Base-by-base conservation (phyloP, 1,284 basidiomycete genomes). In the Athelia sp. region DNA sequence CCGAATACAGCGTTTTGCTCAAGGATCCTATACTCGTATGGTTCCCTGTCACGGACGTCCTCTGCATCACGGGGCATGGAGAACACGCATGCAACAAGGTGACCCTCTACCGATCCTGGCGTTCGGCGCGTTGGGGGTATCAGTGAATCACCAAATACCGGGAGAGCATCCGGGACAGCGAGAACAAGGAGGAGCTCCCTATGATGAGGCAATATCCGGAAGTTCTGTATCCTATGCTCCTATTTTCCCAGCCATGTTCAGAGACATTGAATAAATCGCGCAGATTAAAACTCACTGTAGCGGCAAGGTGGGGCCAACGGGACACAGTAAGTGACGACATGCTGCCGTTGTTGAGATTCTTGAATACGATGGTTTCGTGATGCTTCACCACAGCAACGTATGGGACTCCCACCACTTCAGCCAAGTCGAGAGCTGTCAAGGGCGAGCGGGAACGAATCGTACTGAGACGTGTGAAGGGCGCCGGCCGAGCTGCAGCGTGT, bases 361-460 rank as follows among this genome's bases (percentile, higher is more conserved):
- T 72, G 55, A 82, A 69, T 17, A 75, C 62, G 32, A 84, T 68
- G 1, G 62, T 65, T 43, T 72, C 65, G 1, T 71, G 66, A 26
- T 64, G 59, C 59, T 76, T 73, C 10, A 75, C 68, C 22, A 78
- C 63, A 18, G 71, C 67, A 3, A 82, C 52, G 49, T 72, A 73
- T 0, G 78, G 72, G 11, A 62, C 49, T 2, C 70, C 74, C 45
- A 72, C 62, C 32, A 74, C 61, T 34, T 78, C 70, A 44, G 75
- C 76, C 14, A 84, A 55, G 24, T 70, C 69, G 2, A 78, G 56
- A 6, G 61, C 58, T 3, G 71, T 68, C 21, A 82, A 65, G n/a
- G 69, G 65, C 4, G 59, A 55, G 13, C 62, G 59, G n/a, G 71
- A 70, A 10, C 69, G 67, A 24, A 77, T 56, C 17, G 62, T 56